Evolutionary conservation across 202 grass and related monocot species (phyloP), one percentile per base, ranked within the genome.

Genomic region (Elaeis oleifera): DNA sequence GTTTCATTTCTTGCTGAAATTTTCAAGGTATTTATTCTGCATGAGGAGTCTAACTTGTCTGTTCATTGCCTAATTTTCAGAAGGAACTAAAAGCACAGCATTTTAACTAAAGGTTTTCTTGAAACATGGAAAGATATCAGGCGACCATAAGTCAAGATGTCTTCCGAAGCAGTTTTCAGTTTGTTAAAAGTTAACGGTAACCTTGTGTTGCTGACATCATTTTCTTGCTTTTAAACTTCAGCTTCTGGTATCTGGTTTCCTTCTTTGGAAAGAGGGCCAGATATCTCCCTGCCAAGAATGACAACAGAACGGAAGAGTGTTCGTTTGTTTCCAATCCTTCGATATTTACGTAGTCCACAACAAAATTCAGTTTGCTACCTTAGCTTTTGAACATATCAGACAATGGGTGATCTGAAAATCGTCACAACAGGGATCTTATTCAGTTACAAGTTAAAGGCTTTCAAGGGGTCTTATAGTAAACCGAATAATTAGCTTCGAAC

Each of bases 381-480:
- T 96, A 68, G 85, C 82, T 51, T 91, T 83, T 75, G 88, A 48
- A 96, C 92, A 57, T 96, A 96, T 73, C 92, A 96, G 73, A 91
- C 91, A 76, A 77, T 96, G 87, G 92, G 87, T 20, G 91, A 91
- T 81, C 69, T 96, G 57, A 91, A 96, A 87, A 96, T 96, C 69
- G 84, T 89, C 29, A 91, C 92, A 56, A 89, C 87, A 51, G 92
- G 92, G 52, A 81, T 96, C 67, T 81, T 96, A 61, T 91, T 96
- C 70, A 89, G 92, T 87, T 96, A 57, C 18, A 25, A 15, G 39
- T 18, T 25, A 59, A 36, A 8, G 31, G 31, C 31, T 73, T 54
- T 67, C 18, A 56, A 70, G 26, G 26, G 19, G n/a, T 16, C 51
- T 7, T 14, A 18, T 14, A 18, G 25, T 17, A 7, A 59, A 21